phyloP scores from a whole-genome alignment of 495 filamentous ascomycete genomes.

The Mytilinidion resinicola region DNA sequence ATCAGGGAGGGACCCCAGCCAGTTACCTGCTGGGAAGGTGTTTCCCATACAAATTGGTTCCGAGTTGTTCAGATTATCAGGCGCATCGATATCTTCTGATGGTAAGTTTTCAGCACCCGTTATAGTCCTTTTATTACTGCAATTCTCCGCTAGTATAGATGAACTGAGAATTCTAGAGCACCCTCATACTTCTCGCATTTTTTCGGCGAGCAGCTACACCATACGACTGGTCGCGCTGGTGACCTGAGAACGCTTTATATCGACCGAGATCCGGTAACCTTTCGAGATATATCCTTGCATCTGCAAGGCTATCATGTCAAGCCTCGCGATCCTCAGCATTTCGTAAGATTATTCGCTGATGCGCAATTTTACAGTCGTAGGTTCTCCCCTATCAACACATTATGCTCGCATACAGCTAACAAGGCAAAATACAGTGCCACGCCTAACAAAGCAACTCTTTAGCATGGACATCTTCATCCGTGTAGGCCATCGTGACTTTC shows the following conservation, averaged over 20 bases:
- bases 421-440: constrained; percentile 55
- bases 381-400: constrained; percentile 19
- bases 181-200: constrained; percentile 97
- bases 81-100: constrained; percentile 92
- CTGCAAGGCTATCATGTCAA: constrained; percentile 87
- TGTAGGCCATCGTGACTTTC: constrained; percentile 78
- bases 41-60: constrained; percentile 94
- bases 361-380: constrained; percentile 88
- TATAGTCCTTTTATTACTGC: background rate
- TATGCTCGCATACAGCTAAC: background rate
- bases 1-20: background rate
- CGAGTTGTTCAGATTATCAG: constrained; percentile 84
- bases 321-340: constrained; percentile 77
- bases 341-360: constrained; percentile 88
- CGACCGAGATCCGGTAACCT: constrained; percentile 87
- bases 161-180: constrained; percentile 60
- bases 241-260: constrained; percentile 77
- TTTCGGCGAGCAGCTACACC: constrained; percentile 75
- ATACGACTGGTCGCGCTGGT: constrained; percentile 51
- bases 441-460: constrained; percentile 88
- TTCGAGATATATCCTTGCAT: constrained; percentile 83
- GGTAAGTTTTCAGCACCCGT: constrained; percentile 53
- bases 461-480: constrained; percentile 87
- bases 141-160: background rate
- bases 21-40: constrained; percentile 56